phyloP scores from a whole-genome alignment of 495 filamentous ascomycete genomes.

The Aspergillus hancockii region DNA sequence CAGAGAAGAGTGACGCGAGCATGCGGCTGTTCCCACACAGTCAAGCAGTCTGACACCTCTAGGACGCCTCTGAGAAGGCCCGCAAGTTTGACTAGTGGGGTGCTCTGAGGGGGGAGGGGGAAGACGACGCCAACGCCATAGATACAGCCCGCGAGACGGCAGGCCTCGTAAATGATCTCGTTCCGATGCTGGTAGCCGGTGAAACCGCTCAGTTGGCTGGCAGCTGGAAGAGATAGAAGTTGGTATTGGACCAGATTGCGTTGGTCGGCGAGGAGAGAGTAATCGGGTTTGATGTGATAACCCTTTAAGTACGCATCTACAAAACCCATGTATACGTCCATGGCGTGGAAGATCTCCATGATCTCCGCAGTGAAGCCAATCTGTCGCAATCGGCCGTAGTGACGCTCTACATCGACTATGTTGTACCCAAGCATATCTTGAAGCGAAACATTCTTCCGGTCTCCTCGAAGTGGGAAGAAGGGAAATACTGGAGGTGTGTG shows the following conservation, averaged over 20 bases:
- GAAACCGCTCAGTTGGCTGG: slow-evolving; percentile 18
- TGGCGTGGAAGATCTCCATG: slow-evolving; percentile 34
- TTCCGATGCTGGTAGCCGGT: slow-evolving; percentile 19
- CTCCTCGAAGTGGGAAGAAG: slow-evolving; percentile 34
- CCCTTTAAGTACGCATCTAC: slow-evolving; percentile 22
- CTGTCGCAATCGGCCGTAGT: slow-evolving; percentile 27
- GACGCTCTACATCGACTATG: slow-evolving; percentile 24
- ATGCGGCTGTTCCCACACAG: slow-evolving; percentile 26
- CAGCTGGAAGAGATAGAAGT: slow-evolving; percentile 32
- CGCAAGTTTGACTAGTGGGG: slow-evolving; percentile 31
- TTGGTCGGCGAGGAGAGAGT: slow-evolving; percentile 35
- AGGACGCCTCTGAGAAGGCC: slow-evolving; percentile 26
- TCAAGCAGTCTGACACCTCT: slow-evolving; percentile 9
- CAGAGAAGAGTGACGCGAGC: slow-evolving; percentile 33
- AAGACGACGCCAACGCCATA: slow-evolving; percentile 43
- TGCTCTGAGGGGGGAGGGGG: slow-evolving; percentile 40
- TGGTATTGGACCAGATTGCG: slow-evolving; percentile 39
- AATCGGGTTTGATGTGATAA: slow-evolving; percentile 14
- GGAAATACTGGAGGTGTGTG: slow-evolving; percentile 34
- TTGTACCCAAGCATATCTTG: slow-evolving; percentile 34
- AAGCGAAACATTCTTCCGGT: slow-evolving; percentile 19
- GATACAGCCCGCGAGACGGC: slow-evolving; percentile 35
- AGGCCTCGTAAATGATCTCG: slow-evolving; percentile 38
- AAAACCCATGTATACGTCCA: slow-evolving; percentile 29
- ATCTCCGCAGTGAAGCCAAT: slow-evolving; percentile 37